Conservation (phyloP, 140 eudicot genomes). For the Senecio squalidus region DNA sequence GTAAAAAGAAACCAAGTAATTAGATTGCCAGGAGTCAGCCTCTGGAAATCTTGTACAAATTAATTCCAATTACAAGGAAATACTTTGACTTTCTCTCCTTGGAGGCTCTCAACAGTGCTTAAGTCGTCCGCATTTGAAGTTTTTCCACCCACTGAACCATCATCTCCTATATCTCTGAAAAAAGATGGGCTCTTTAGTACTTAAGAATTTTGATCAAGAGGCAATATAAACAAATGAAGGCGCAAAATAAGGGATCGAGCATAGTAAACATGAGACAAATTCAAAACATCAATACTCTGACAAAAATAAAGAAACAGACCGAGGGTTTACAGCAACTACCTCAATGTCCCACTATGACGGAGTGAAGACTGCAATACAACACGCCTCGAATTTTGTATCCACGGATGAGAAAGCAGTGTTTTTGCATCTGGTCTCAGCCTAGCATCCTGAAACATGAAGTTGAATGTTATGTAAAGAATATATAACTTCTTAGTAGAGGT, state of each 20-base stretch:
- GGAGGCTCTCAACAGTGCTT: slow-evolving; percentile 33
- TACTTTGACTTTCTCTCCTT: slow-evolving; percentile 53
- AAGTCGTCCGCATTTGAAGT: slow-evolving; percentile 44
- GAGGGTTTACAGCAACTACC: slow-evolving; percentile 41
- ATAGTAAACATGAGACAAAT: too few species aligned
- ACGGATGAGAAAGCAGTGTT: slow-evolving; percentile 92
- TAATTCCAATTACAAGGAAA: slow-evolving; percentile 12
- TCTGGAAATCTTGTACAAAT: slow-evolving; percentile 4
- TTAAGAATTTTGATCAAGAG: too few species aligned
- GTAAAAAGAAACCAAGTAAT: neutral
- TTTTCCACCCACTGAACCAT: slow-evolving; percentile 42
- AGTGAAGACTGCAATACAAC: slow-evolving; percentile 82
- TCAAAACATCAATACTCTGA: too few species aligned
- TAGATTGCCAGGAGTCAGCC: slow-evolving; percentile 15
- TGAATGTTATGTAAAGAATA: slow-evolving; percentile 12
- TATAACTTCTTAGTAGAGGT: too few species aligned
- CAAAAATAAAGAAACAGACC: too few species aligned
- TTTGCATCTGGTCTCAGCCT: slow-evolving; percentile 97
- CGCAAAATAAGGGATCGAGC: too few species aligned
- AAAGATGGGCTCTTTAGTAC: slow-evolving; percentile 12
- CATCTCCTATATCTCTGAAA: slow-evolving; percentile 70
- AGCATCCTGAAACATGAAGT: slow-evolving; percentile 74
- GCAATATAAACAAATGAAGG: too few species aligned
- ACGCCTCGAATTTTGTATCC: slow-evolving; percentile 95
- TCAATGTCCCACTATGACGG: slow-evolving; percentile 71